Evolutionary conservation across 331 rosid genomes (phyloP).

Genomic region (Rhamnella rubrinervis): DNA sequence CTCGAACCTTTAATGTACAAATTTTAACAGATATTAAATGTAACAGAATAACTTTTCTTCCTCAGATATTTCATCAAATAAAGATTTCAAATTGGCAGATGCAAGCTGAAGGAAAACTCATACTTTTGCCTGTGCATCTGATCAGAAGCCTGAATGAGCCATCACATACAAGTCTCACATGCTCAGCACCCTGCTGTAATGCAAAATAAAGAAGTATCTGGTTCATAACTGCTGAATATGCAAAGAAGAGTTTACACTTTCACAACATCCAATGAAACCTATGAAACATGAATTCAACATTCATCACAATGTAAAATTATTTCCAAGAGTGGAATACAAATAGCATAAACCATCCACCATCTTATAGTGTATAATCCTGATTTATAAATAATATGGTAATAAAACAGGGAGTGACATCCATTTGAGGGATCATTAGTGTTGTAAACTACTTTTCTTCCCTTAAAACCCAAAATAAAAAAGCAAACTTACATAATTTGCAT

Average conservation of each 20-base stretch:
- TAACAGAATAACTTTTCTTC: neutral
- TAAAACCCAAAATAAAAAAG: too few relatives aligned
- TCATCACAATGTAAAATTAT: neutral
- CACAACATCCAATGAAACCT: neutral
- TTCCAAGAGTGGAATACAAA: too few relatives aligned
- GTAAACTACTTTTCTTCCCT: too few relatives aligned
- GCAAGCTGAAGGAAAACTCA: neutral
- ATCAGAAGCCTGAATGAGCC: slow-evolving; percentile 48
- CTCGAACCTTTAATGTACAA: too few relatives aligned
- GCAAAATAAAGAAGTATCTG: slow-evolving; percentile 15
- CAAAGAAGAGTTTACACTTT: slow-evolving; percentile 8
- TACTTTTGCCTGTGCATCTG: slow-evolving; percentile 35
- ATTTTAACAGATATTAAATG: too few relatives aligned
- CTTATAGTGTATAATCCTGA: too few relatives aligned
- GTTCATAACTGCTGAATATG: slow-evolving; percentile 9
- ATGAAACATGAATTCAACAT: neutral
- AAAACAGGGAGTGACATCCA: too few relatives aligned
- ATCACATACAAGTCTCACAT: slow-evolving; percentile 40
- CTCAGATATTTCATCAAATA: neutral
- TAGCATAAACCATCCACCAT: too few relatives aligned
- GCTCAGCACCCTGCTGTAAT: slow-evolving; percentile 59
- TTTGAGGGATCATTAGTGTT: too few relatives aligned
- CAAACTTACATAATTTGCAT: too few relatives aligned
- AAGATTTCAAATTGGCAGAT: neutral
- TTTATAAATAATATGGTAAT: too few relatives aligned